Conservation (phyloP, 805 yeast genomes). For the Wickerhamiella allomyrinae region DNA sequence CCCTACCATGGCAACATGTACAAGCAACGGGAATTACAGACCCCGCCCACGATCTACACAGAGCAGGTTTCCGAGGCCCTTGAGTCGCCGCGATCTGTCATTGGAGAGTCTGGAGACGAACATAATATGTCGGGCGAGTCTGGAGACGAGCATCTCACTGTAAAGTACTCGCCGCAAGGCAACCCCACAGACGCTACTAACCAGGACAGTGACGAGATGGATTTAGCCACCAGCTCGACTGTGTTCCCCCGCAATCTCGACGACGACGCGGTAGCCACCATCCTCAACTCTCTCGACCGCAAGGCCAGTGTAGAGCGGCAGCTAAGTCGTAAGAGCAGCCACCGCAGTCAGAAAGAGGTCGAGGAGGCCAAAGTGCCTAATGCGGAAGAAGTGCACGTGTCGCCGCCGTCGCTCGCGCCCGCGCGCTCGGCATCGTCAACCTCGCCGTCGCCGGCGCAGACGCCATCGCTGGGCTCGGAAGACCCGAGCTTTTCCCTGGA, state of each 20-base stretch:
- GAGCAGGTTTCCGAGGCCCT: no score
- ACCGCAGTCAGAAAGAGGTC: conserved; percentile 4
- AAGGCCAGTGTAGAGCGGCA: conserved; percentile 24
- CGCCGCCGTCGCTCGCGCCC: conserved; percentile 2
- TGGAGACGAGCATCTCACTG: no score
- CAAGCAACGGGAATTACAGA: no score
- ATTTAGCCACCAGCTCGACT: conserved; percentile 20
- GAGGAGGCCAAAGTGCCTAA: conserved; percentile 21
- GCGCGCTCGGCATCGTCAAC: background rate
- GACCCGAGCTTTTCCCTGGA: background rate
- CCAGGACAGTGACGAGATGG: conserved; percentile 9
- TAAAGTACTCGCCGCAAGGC: no score
- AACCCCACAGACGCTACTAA: background rate
- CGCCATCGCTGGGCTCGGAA: background rate
- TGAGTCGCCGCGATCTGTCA: no score
- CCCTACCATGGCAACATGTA: no score
- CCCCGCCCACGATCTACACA: no score
- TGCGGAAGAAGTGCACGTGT: conserved; percentile 20
- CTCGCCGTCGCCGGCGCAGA: background rate
- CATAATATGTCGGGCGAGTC: no score
- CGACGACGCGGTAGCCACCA: conserved; percentile 20
- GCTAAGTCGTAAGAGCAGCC: conserved; percentile 15
- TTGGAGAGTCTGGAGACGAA: no score
- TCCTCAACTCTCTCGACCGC: conserved; percentile 24
- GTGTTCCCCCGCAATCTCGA: conserved; percentile 25